Conservation (phyloP, 768 basidiomycete species). For the Suillus paluster region DNA sequence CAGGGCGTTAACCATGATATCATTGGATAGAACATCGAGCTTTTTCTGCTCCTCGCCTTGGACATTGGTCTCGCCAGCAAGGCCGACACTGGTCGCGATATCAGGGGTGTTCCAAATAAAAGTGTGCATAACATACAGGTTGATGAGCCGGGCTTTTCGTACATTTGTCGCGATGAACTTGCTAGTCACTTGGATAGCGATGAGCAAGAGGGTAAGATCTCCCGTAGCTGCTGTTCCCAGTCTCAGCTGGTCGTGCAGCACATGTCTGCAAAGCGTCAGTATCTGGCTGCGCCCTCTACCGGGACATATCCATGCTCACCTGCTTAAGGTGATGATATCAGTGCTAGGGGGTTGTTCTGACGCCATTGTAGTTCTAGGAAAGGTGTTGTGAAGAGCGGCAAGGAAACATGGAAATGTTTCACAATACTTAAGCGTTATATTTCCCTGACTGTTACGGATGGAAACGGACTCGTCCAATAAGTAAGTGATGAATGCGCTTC, state of each 20-base stretch:
- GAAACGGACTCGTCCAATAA: constrained; percentile 20
- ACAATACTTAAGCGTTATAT: constrained; percentile 5
- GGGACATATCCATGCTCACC: constrained; percentile 50
- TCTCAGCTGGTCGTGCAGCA: constrained; percentile 83
- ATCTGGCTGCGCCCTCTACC: neutral
- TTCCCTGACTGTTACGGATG: constrained; percentile 15
- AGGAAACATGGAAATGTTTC: constrained; percentile 11
- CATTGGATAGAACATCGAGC: constrained; percentile 95
- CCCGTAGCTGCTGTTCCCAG: constrained; percentile 86
- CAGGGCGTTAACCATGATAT: constrained; percentile 98
- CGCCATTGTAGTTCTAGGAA: constrained; percentile 34
- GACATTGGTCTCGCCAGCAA: constrained; percentile 95
- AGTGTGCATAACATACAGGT: constrained; percentile 66
- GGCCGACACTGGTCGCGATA: constrained; percentile 70
- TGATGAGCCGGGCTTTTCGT: constrained; percentile 94
- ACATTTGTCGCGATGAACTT: constrained; percentile 99
- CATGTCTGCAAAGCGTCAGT: constrained; percentile 60
- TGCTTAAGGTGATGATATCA: constrained; percentile 91
- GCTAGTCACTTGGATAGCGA: constrained; percentile 94
- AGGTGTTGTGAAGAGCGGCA: constrained; percentile 6
- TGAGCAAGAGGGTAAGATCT: constrained; percentile 92
- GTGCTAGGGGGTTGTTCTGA: constrained; percentile 73
- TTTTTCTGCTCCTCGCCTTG: constrained; percentile 99
- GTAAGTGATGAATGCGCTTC: constrained; percentile 3
- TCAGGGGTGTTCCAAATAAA: constrained; percentile 9